Evolutionary conservation across 164 flowering plant genomes (phyloP), one percentile per base, ranked within the genome.

Genomic region (Vitis vinifera): DNA sequence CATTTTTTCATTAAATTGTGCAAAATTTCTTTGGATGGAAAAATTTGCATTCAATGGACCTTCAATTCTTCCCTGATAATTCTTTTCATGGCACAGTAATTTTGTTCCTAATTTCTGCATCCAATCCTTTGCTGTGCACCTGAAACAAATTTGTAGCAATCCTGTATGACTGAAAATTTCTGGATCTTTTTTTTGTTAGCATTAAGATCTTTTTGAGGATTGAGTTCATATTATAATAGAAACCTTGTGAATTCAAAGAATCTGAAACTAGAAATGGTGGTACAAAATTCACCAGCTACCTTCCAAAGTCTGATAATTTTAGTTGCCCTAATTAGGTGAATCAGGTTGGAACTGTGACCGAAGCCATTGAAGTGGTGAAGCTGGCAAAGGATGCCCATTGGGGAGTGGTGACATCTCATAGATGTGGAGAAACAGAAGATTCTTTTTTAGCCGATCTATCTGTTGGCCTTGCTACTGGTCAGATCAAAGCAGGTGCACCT

Each of bases 361-460:
- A 93, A 70, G 91, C 87, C 66, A 87, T 95, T 78, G 97, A 95
- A 82, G 89, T 86, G 61, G 97, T 90, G 71, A 95, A 90, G 85
- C 76, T 85, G 77, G 98, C 97, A 27, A 91, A 85, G 81, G 93
- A 91, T 80, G 96, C 92, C 13, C 71, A 82, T 6, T 93, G 98
- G 99, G 94, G 97, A 62, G 88, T 93, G n/a, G 86, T 95, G 68
- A 77, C 78, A 57, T 93, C 99, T 70, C 94, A 93, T 80, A 83
- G 98, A 73, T 83, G 89, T 81, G 99, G 99, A 31, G 99, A 95
- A 79, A 93, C 97, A 27, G 97, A 90, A 75, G 99, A 95, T 76
- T 80, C 94, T 47, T 95, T 91, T 82, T 81, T 95, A 55, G 86
- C 98, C 16, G 98, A 95, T 76, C 79, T 95, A 59, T 83, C 96